Percentiles rank a stretch among this genome's conserved stretches.
These are phyloP conservation scores for Umbelopsis isabellina DNA, from an alignment of 192 early-diverging fungal species.

Conservation along the genomic window DNA sequence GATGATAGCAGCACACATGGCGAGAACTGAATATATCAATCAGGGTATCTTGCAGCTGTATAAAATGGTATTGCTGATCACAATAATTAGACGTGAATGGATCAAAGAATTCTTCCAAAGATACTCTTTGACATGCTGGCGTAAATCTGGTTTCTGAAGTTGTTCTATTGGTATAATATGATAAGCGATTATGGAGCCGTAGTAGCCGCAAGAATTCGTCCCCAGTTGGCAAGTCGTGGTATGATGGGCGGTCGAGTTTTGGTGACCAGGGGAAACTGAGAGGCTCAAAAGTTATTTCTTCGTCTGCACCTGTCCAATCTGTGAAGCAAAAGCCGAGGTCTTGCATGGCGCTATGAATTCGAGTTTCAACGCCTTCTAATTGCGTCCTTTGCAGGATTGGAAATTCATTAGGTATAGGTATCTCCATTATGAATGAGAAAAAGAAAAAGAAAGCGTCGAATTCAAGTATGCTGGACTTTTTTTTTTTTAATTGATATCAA, in stretches of 20 bases:
- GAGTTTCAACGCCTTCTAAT: background rate
- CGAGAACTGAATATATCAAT: constrained; percentile 8
- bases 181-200: background rate
- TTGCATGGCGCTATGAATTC: constrained; percentile 9
- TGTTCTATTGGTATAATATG: background rate
- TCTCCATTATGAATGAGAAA: background rate
- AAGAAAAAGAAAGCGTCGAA: background rate
- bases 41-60: constrained; percentile 16
- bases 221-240: background rate
- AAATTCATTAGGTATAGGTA: background rate
- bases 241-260: background rate
- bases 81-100: constrained; percentile 11
- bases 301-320: background rate
- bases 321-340: constrained; percentile 8
- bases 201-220: constrained; percentile 9
- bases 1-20: constrained; percentile 14
- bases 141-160: background rate
- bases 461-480: too few relatives aligned
- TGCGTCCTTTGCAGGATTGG: background rate
- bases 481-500: too few relatives aligned
- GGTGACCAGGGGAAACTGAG: constrained; percentile 4
- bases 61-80: constrained; percentile 7
- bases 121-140: background rate
- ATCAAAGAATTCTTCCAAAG: constrained; percentile 12
- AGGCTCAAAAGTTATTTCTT: background rate